Conservation (phyloP, 495 filamentous ascomycete genomes). For the Penicillium lividum region DNA sequence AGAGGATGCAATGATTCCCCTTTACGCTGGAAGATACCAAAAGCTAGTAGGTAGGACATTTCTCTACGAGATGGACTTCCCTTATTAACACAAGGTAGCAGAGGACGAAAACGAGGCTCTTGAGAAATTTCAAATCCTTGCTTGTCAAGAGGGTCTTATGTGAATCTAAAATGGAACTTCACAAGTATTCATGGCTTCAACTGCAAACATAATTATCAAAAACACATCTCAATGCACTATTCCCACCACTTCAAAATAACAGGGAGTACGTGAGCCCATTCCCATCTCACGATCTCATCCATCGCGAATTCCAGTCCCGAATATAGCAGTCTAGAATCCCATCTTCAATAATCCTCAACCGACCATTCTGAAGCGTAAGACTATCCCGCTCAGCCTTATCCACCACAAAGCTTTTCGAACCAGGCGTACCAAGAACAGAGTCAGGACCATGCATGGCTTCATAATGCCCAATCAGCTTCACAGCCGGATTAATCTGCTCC, state of each 20-base stretch:
- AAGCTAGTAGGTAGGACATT: background rate
- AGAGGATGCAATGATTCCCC: conserved; percentile 6
- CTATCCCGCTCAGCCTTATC: conserved; percentile 41
- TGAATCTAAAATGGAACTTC: no score
- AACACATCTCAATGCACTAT: no score
- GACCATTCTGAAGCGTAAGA: conserved; percentile 35
- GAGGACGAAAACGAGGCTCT: background rate
- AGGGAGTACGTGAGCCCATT: no score
- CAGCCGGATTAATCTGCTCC: conserved; percentile 53
- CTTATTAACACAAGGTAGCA: background rate
- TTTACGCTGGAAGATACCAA: background rate
- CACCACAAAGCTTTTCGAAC: conserved; percentile 28
- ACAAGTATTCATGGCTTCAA: no score
- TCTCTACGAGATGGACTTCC: background rate
- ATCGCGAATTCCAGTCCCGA: conserved; percentile 37
- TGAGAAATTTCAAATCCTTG: background rate
- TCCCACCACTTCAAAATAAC: no score
- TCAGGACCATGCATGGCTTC: conserved; percentile 30
- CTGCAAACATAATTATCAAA: no score
- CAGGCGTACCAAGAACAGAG: background rate
- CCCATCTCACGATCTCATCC: conserved; percentile 17
- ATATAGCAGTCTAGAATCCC: conserved; percentile 40
- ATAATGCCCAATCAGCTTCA: conserved; percentile 62
- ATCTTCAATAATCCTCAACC: conserved; percentile 37
- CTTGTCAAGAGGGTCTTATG: background rate